Evolutionary conservation across 805 yeast species (phyloP), one percentile per base, ranked within the genome.

Genomic region (Kodamaea neixiangensis): DNA sequence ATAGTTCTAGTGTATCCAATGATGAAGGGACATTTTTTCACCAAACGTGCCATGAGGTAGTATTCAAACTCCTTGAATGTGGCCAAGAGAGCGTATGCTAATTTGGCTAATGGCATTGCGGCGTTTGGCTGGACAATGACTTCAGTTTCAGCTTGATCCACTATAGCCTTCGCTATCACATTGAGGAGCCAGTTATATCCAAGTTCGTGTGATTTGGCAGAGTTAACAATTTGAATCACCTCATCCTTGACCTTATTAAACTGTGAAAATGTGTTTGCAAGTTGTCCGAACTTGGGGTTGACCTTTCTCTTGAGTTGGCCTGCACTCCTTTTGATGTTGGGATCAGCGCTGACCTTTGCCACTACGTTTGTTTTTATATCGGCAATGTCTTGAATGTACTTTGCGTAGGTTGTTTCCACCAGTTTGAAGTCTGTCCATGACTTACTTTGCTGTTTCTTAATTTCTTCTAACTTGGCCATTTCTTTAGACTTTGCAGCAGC

Each of bases 91-190:
- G 75, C 72, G 14, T 80, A 61, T 0, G 93, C 72, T 31, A 93
- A 67, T 58, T 78, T 79, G 0, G 89, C 96, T 42, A 94, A 70
- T 0, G 99, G 96, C 7, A 87, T 61, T 0, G 97, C 88, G 2
- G 91, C 82, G 40, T 81, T 79, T 1, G 96, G 85, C 51, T 85
- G 81, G 0, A 88, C 96, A 13, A 87, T 77, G 7, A 90, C 92
- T 67, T 94, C 99, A 1, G 96, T 82, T 67, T 92, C 98, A 1
- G 97, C 93, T 69, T 94, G 99, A 21, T 87, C 82, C 1, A 94
- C 89, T 1, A 92, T 71, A 3, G 93, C 87, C 63, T 94, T 94
- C 4, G 97, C 87, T 22, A 88, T 79, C 61, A 86, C 86, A 62
- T 94, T 94, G 33, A 91, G 69, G 5, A 87, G 77, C 91, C 96